A percentile compares a stretch with the other conserved stretches of the same genome.
These are phyloP conservation scores for Nakaseomyces glabratus DNA, from an alignment of 1,139 yeast genomes.

Conservation along the genomic window DNA sequence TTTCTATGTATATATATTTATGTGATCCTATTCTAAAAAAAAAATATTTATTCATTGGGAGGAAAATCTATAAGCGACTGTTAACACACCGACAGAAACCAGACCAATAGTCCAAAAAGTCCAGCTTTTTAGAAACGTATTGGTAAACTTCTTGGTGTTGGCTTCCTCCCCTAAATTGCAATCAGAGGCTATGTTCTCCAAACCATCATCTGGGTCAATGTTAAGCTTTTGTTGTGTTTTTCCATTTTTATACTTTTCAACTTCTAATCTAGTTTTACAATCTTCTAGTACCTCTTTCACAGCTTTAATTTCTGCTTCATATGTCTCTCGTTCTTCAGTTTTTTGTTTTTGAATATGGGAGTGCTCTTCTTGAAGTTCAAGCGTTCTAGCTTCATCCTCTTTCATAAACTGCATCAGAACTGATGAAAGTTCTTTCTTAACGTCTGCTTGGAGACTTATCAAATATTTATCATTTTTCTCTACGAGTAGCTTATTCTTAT, in stretches of 20 bases:
- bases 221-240: conserved; percentile 11
- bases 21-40: neutral
- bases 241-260: conserved; percentile 19
- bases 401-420: conserved; percentile 15
- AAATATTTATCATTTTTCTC: conserved; percentile 16
- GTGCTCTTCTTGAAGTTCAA: conserved; percentile 22
- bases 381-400: conserved; percentile 16
- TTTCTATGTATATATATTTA: neutral
- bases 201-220: too few relatives aligned
- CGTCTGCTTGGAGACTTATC: conserved; percentile 13
- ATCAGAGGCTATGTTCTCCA: neutral
- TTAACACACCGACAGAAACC: conserved; percentile 7
- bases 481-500: conserved; percentile 13
- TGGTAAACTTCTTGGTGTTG: neutral
- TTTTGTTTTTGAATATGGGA: conserved; percentile 13
- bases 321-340: conserved; percentile 14
- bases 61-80: conserved; percentile 6
- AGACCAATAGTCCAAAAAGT: conserved; percentile 7
- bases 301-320: conserved; percentile 17
- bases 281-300: conserved; percentile 24
- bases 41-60: neutral
- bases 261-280: conserved; percentile 22
- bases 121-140: conserved; percentile 3
- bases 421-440: conserved; percentile 14
- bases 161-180: neutral